These are phyloP conservation scores for Pseudogymnoascus destructans DNA, from an alignment of 2,329 filamentous ascomycete species.

Conservation along the genomic window DNA sequence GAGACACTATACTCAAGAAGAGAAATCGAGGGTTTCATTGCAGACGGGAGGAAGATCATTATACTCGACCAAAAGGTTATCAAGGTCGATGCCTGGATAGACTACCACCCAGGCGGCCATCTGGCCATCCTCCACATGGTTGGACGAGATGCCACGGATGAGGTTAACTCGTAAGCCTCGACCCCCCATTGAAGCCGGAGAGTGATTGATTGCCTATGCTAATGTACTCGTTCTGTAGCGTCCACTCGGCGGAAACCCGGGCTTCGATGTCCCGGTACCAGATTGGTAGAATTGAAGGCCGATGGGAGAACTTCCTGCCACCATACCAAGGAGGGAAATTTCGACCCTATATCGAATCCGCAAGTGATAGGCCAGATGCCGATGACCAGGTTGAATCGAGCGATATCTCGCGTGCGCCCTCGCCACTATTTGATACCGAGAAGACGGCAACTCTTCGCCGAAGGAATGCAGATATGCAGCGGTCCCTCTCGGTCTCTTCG, in stretches of 20 bases:
- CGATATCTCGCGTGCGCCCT: constrained; percentile 23
- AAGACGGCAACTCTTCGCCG: constrained; percentile 17
- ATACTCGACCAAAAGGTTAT: constrained; percentile 72
- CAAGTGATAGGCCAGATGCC: background rate
- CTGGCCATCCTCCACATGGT: constrained; percentile 90
- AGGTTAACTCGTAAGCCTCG: constrained; percentile 66
- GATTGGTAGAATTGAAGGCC: constrained; percentile 68
- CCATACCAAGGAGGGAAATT: constrained; percentile 85
- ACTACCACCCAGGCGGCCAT: constrained; percentile 83
- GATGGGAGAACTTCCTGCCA: constrained; percentile 78
- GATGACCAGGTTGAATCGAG: constrained; percentile 21
- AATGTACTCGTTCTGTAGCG: constrained; percentile 33
- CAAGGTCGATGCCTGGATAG: constrained; percentile 78
- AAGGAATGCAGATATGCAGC: constrained; percentile 20
- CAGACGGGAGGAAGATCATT: constrained; percentile 64
- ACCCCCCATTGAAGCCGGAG: constrained; percentile 1
- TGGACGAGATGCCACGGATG: constrained; percentile 84
- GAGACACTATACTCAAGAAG: constrained; percentile 39
- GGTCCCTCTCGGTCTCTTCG: constrained; percentile 45
- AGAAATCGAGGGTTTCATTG: constrained; percentile 71
- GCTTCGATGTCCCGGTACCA: constrained; percentile 68
- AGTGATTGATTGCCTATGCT: constrained; percentile 13
- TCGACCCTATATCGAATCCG: constrained; percentile 35
- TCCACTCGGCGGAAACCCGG: constrained; percentile 70
- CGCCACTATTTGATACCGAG: constrained; percentile 25